Percentiles rank a stretch among this genome's conserved stretches.
These are phyloP conservation scores for Rhytidiadelphus loreus DNA, from an alignment of 225 moss, liverwort and hornwort species.

Conservation along the genomic window DNA sequence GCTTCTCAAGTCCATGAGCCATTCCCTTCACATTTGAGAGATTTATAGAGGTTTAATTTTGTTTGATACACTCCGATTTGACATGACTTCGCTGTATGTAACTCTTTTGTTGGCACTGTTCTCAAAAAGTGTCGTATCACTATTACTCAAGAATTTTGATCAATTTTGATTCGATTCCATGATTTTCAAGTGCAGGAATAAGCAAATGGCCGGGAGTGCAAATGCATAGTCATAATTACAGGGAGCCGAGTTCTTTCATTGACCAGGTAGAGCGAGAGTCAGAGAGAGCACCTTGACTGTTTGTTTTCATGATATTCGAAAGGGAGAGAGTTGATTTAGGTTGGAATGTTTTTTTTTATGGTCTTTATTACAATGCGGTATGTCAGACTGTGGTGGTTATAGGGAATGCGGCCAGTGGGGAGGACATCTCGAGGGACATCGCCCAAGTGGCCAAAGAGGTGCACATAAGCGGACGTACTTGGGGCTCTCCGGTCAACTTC, in stretches of 20 bases:
- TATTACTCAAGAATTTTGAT: neutral
- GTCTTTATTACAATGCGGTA: neutral
- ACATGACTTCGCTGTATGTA: neutral
- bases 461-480: slow-evolving; percentile 63
- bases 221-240: slow-evolving; percentile 93
- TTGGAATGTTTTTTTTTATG: neutral
- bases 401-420: slow-evolving; percentile 61
- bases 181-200: slow-evolving; percentile 40
- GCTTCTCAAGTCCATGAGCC: neutral
- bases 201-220: slow-evolving; percentile 75
- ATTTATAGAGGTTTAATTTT: neutral
- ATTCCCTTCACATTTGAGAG: neutral
- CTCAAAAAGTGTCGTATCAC: neutral
- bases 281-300: neutral
- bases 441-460: slow-evolving; percentile 64
- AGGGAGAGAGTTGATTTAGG: neutral
- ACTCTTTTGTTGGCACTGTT: neutral
- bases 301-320: neutral
- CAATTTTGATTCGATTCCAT: neutral
- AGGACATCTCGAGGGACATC: slow-evolving; percentile 64
- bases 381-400: slow-evolving; percentile 76
- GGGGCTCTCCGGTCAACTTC: slow-evolving; percentile 33
- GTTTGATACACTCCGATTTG: neutral
- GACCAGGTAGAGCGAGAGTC: slow-evolving; percentile 51
- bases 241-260: slow-evolving; percentile 52